Evolutionary conservation across 495 filamentous ascomycete genomes (phyloP).

Genomic region (Penicillium taxi): DNA sequence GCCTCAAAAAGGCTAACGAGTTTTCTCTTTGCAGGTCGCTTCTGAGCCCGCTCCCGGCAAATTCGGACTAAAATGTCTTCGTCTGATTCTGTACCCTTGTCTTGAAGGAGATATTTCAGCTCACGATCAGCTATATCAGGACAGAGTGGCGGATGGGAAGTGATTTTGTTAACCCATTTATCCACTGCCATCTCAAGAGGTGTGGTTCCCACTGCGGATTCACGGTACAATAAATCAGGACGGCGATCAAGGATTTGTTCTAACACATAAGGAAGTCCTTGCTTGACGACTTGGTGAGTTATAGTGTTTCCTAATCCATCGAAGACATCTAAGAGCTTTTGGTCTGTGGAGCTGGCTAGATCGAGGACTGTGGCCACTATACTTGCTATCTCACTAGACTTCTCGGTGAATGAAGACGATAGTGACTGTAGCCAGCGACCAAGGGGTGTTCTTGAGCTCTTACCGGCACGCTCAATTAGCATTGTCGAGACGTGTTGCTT

Average conservation of each 20-base stretch:
- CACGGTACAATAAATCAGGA: slow-evolving; percentile 51
- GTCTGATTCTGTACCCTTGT: too few species aligned
- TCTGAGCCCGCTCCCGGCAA: slow-evolving; percentile 12
- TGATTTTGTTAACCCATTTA: slow-evolving; percentile 33
- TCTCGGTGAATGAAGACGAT: background rate
- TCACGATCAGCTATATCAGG: too few species aligned
- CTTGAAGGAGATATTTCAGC: too few species aligned
- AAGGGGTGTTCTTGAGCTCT: slow-evolving; percentile 44
- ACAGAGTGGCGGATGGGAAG: slow-evolving; percentile 14
- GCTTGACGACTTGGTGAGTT: slow-evolving; percentile 49
- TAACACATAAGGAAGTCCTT: slow-evolving; percentile 25
- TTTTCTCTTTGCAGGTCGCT: slow-evolving; percentile 38
- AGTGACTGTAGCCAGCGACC: slow-evolving; percentile 25
- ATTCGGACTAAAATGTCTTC: slow-evolving; percentile 13
- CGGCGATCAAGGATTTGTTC: slow-evolving; percentile 46
- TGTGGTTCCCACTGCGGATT: slow-evolving; percentile 64
- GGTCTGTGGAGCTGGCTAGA: slow-evolving; percentile 38
- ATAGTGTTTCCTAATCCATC: slow-evolving; percentile 61
- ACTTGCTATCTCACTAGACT: background rate
- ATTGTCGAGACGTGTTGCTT: slow-evolving; percentile 36
- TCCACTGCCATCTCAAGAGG: slow-evolving; percentile 57
- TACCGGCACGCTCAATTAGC: slow-evolving; percentile 37
- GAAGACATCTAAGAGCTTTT: slow-evolving; percentile 50
- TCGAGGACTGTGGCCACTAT: slow-evolving; percentile 35
- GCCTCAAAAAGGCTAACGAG: slow-evolving; percentile 63